These are phyloP conservation scores for Globisporangium apiculatum DNA, from an alignment of 352 stramenopile species.

Conservation along the genomic window DNA sequence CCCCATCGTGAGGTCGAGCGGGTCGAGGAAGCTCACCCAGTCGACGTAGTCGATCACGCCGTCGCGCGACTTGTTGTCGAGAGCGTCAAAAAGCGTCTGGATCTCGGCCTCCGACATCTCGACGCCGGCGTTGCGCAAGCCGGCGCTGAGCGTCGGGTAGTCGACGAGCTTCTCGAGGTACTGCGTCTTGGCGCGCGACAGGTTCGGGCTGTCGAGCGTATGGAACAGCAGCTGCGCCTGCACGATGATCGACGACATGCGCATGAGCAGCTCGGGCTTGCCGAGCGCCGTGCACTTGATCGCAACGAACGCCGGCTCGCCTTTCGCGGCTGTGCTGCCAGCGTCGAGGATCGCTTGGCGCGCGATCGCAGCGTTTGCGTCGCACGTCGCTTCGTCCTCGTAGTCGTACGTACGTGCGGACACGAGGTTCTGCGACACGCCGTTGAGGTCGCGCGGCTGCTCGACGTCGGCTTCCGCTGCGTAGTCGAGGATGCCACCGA, in stretches of 20 bases:
- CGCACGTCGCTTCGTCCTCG: slow-evolving; percentile 90
- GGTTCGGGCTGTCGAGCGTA: slow-evolving; percentile 83
- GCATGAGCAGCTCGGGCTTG: slow-evolving; percentile 94
- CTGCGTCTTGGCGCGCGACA: slow-evolving; percentile 76
- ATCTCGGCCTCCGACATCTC: slow-evolving; percentile 59
- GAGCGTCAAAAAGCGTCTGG: slow-evolving; percentile 50
- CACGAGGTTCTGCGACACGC: slow-evolving; percentile 78
- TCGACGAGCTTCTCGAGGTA: slow-evolving; percentile 79
- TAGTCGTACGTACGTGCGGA: slow-evolving; percentile 94
- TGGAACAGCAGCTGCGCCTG: slow-evolving; percentile 90
- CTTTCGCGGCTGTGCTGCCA: slow-evolving; percentile 24
- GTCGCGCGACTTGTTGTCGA: slow-evolving; percentile 60
- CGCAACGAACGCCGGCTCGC: slow-evolving; percentile 89
- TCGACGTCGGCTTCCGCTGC: slow-evolving; percentile 91
- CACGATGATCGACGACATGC: slow-evolving; percentile 91
- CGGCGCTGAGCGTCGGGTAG: slow-evolving; percentile 66
- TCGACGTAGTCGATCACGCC: slow-evolving; percentile 92
- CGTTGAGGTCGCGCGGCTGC: slow-evolving; percentile 68
- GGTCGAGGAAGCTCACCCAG: slow-evolving; percentile 91
- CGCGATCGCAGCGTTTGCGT: slow-evolving; percentile 87
- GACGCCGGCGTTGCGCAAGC: slow-evolving; percentile 58
- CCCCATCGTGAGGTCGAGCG: slow-evolving; percentile 87
- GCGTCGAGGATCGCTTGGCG: slow-evolving; percentile 78
- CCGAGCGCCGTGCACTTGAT: slow-evolving; percentile 97
- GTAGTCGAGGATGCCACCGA: slow-evolving; percentile 97